Conservation (phyloP, 768 basidiomycete genomes). For the Fibroporia radiculosa region DNA sequence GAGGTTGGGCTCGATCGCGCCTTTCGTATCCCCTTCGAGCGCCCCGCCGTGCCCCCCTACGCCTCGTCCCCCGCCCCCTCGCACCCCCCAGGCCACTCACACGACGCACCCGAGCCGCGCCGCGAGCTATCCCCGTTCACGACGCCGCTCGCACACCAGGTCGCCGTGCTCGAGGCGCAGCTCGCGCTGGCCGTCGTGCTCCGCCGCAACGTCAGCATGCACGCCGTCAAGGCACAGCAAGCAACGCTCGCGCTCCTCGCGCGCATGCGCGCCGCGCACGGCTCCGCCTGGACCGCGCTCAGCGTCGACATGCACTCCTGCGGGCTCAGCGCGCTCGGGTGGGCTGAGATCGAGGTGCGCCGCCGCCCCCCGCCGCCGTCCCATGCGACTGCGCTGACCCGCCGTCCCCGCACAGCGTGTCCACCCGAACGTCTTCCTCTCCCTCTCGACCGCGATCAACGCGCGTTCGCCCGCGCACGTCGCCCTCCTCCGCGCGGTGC, state of each 20-base stretch:
- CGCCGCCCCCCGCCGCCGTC: neutral
- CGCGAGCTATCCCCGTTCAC: slow-evolving; percentile 69
- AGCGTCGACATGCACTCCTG: slow-evolving; percentile 90
- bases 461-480: slow-evolving; percentile 56
- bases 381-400: neutral
- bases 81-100: neutral
- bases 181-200: slow-evolving; percentile 79
- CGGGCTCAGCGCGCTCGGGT: slow-evolving; percentile 71
- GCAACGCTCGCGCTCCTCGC: slow-evolving; percentile 61
- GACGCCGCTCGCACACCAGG: slow-evolving; percentile 75
- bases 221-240: slow-evolving; percentile 75
- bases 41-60: slow-evolving; percentile 25
- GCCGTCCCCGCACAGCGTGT: slow-evolving; percentile 39
- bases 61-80: slow-evolving; percentile 4
- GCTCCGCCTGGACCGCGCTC: slow-evolving; percentile 51
- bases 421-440: slow-evolving; percentile 77
- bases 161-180: slow-evolving; percentile 74
- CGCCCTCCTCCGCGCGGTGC: slow-evolving; percentile 56
- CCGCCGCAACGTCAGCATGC: slow-evolving; percentile 72
- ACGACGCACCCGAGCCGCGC: slow-evolving; percentile 20
- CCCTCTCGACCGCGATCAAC: slow-evolving; percentile 83
- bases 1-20: slow-evolving; percentile 88
- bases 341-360: slow-evolving; percentile 67
- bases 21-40: slow-evolving; percentile 64
- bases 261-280: slow-evolving; percentile 50